phyloP scores from a whole-genome alignment of 441 rosid genomes.

The Adansonia grandidieri region DNA sequence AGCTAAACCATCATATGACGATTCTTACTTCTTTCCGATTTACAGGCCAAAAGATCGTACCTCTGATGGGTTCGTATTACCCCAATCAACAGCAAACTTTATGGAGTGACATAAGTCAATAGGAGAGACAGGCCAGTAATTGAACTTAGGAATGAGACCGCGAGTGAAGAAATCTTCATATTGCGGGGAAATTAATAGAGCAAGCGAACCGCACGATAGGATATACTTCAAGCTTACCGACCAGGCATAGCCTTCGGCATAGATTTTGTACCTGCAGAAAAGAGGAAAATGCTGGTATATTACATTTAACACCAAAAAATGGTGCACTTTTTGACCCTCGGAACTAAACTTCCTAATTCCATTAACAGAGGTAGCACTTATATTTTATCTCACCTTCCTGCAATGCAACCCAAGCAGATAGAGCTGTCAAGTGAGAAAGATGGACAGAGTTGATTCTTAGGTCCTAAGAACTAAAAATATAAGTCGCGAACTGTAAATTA shows the following conservation, averaged over 20 bases:
- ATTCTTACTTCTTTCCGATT: neutral
- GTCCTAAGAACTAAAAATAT: neutral
- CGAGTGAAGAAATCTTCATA: conserved; percentile 92
- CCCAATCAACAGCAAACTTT: conserved; percentile 87
- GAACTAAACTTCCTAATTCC: neutral
- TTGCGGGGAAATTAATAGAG: conserved; percentile 73
- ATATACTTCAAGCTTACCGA: conserved; percentile 94
- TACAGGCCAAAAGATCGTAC: conserved; percentile 36
- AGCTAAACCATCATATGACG: neutral
- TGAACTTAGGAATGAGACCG: conserved; percentile 66
- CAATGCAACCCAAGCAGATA: neutral
- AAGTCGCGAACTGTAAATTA: neutral
- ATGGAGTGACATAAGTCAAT: conserved; percentile 61
- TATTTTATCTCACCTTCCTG: neutral
- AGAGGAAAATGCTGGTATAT: neutral
- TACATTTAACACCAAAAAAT: neutral
- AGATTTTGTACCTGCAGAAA: conserved; percentile 73
- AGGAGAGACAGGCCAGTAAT: conserved; percentile 83
- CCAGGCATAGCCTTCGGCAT: conserved; percentile 97
- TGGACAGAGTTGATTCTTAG: neutral
- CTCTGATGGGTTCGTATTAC: conserved; percentile 65
- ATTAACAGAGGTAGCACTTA: neutral
- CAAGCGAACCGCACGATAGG: conserved; percentile 76
- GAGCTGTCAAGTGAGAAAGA: neutral
- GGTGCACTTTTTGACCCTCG: neutral